Evolutionary conservation across 164 flowering plant species (phyloP), one percentile per base, ranked within the genome.

Genomic region (Dillenia turbinata): DNA sequence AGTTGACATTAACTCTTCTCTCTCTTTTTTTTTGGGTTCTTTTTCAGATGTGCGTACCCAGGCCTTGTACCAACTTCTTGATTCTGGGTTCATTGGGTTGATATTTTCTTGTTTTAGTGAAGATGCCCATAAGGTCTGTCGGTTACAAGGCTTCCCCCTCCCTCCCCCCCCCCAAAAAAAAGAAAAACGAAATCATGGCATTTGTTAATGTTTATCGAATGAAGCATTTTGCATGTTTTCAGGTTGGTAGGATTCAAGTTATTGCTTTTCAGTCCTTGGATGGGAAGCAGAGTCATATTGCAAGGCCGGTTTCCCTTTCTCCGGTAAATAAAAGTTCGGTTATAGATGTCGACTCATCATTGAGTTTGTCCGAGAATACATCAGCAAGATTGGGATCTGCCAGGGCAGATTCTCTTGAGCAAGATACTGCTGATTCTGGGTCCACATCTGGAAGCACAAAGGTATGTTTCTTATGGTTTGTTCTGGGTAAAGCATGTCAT

Each of bases 21-120:
- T 63, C 40, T 52, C 59, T 22, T 43, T 22, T 62, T n/a, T n/a
- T n/a, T n/a, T n/a, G n/a, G n/a, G 33, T 33, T 62, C 61, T 57
- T 66, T 44, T 81, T 76, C 86, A 92, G 99, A 95, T 83, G 97
- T 92, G 59, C 85, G 98, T 51, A 95, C 97, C 61, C 99, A 95
- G 70, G 92, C 86, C 63, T 88, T 88, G 94, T 92, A 90, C 83
- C 99, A 95, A 72, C 90, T 92, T 65, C 83, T 95, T 61, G 99
- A 95, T 77, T 67, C 97, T 68, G 99, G 99, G 54, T 95, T 95
- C 73, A 86, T 92, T 68, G 99, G 99, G 61, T 74, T 95, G 61
- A 95, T 95, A 69, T 95, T 95, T 79, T 95, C 99, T 51, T 95
- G 99, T 78, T 95, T 90, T 53, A 92, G 85, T 81, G 98, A 95